phyloP scores from a whole-genome alignment of 306 rosid genomes.

The Pyrus bretschneideri region DNA sequence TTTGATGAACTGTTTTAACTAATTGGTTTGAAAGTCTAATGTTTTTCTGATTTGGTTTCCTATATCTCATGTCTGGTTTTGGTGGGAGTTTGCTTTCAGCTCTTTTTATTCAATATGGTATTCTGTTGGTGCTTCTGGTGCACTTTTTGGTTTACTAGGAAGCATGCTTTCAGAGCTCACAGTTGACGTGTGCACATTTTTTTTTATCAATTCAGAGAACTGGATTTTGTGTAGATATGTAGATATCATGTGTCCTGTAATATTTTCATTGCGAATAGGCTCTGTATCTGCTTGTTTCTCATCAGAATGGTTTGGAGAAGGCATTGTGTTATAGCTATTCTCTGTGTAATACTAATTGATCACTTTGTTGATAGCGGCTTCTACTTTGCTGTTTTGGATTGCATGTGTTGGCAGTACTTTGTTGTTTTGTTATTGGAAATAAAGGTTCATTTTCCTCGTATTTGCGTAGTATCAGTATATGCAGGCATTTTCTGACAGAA shows the following conservation, averaged over 20 bases:
- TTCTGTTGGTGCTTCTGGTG: slow-evolving; percentile 93
- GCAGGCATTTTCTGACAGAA: neutral
- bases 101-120: slow-evolving; percentile 50
- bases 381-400: too few relatives aligned
- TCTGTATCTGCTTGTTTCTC: too few relatives aligned
- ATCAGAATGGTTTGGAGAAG: too few relatives aligned
- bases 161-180: slow-evolving; percentile 78
- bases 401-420: too few relatives aligned
- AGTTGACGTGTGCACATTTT: neutral
- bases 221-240: too few relatives aligned
- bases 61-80: slow-evolving; percentile 67
- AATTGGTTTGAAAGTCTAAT: slow-evolving; percentile 2
- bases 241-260: neutral
- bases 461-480: neutral
- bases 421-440: too few relatives aligned
- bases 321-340: too few relatives aligned
- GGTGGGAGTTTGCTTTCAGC: slow-evolving; percentile 79
- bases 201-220: too few relatives aligned
- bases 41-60: slow-evolving; percentile 33
- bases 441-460: neutral
- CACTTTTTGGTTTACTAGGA: slow-evolving; percentile 78
- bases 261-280: too few relatives aligned
- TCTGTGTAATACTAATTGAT: too few relatives aligned
- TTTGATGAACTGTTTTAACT: neutral
- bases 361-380: too few relatives aligned